phyloP scores from a whole-genome alignment of 768 basidiomycete genomes.

The Mycena capillaripes region DNA sequence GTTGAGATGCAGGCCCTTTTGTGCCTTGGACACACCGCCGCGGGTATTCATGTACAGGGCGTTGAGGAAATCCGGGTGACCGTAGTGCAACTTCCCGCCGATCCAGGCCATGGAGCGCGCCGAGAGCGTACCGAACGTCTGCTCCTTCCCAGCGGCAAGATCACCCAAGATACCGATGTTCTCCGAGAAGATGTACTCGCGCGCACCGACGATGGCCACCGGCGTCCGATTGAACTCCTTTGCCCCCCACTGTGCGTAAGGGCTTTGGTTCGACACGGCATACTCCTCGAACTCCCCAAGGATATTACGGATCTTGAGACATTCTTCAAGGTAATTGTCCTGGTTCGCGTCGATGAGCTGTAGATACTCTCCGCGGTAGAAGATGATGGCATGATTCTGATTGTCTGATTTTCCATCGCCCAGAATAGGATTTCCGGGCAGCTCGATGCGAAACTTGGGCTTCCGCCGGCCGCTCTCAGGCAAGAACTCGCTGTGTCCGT shows the following conservation, averaged over 20 bases:
- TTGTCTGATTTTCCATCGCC: slow-evolving; percentile 99
- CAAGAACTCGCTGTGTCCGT: slow-evolving; percentile 97
- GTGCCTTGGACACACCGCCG: slow-evolving; percentile 98
- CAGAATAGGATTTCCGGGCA: slow-evolving; percentile 98
- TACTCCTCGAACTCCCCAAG: slow-evolving; percentile 98
- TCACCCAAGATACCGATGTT: slow-evolving; percentile 99
- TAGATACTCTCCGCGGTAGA: slow-evolving; percentile 98
- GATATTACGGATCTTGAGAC: slow-evolving; percentile 99
- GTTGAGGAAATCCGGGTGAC: slow-evolving; percentile 99
- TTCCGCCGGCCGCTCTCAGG: slow-evolving; percentile 89
- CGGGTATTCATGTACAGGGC: slow-evolving; percentile 98
- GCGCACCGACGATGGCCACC: slow-evolving; percentile 97
- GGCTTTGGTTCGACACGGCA: slow-evolving; percentile 85
- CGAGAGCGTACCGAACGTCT: slow-evolving; percentile 98
- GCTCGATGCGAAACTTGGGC: slow-evolving; percentile 98
- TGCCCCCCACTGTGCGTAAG: slow-evolving; percentile 91
- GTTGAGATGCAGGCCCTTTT: slow-evolving; percentile 98
- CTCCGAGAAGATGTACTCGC: slow-evolving; percentile 99
- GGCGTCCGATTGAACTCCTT: slow-evolving; percentile 91
- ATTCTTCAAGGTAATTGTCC: slow-evolving; percentile 99
- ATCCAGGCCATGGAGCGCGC: slow-evolving; percentile 97
- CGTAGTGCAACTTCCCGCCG: slow-evolving; percentile 98
- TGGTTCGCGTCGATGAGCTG: slow-evolving; percentile 99
- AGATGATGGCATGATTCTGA: slow-evolving; percentile 99
- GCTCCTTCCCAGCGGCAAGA: slow-evolving; percentile 98